Evolutionary conservation across 2,329 filamentous ascomycete genomes (phyloP), one percentile per base, ranked within the genome.

Genomic region (Fusarium verticillioides): DNA sequence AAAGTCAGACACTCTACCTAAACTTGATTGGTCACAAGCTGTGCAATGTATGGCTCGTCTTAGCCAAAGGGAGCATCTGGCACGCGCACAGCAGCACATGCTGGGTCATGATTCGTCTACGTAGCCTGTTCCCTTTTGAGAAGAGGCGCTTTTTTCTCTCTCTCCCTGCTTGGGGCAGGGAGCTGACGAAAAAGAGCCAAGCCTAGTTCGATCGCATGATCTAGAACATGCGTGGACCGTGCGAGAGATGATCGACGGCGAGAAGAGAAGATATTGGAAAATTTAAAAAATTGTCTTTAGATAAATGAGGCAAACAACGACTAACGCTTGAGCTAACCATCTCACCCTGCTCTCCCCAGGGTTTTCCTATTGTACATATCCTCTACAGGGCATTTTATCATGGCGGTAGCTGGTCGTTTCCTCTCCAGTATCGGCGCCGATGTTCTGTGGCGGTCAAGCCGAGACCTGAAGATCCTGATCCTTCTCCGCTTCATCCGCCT

Each of bases 401-500:
- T 54, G 50, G 23, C 23, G 19, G 15, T n/a, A n/a, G 37, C 40
- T 1, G 34, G 44, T 18, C 13, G 53, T 7, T 65, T 73, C n/a
- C 53, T 76, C 21, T 73, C 74, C 5, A 62, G 60, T 9, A 76
- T 76, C 36, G 74, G 74, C 15, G 74, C 69, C 7, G 72, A 66
- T n/a, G 40, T 46, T 18, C 54, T 76, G 4, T 76, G 74, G 74
- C 53, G 65, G 19, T 76, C 74, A 6, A 73, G 62, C 30, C 50
- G 72, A 19, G 64, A 76, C 28, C 53, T 76, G 9, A 76, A 76
- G 64, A 65, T 76, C 4, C 54, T 76, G 0, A 75, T 76, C 9
- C 59, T 76, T 7, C 60, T 73, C 4, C 74, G 74, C 28, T 75
- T 76, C 32, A 32, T 76, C 30, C 66, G 74, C 5, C 46, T 76